These are phyloP conservation scores for Opeltia flavorubescens DNA, from an alignment of 495 filamentous ascomycete species.

Conservation along the genomic window DNA sequence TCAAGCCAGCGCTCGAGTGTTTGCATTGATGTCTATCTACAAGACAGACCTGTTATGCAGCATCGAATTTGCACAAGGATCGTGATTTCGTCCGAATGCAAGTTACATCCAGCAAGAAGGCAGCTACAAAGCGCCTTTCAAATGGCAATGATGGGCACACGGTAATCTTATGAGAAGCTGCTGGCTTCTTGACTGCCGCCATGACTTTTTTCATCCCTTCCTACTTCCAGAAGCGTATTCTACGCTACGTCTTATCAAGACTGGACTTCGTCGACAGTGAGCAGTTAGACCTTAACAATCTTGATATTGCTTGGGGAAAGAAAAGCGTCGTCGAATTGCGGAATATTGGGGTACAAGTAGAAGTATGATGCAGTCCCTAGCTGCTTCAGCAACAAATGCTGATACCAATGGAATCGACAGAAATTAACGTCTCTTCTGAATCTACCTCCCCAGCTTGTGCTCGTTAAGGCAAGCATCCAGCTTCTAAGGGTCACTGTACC, in stretches of 20 bases:
- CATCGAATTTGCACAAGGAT: too few species aligned
- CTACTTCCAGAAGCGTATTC: slow-evolving; percentile 65
- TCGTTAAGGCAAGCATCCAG: slow-evolving; percentile 55
- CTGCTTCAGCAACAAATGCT: background rate
- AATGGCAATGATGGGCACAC: slow-evolving; percentile 1
- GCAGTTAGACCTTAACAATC: slow-evolving; percentile 60
- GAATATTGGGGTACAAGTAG: slow-evolving; percentile 62
- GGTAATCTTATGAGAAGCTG: background rate
- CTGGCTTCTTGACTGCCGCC: background rate
- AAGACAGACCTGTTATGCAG: too few species aligned
- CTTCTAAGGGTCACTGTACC: slow-evolving; percentile 65
- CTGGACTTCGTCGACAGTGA: slow-evolving; percentile 72
- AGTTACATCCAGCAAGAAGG: background rate
- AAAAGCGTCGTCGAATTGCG: slow-evolving; percentile 64
- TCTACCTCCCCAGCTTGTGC: slow-evolving; percentile 52
- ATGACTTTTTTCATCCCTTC: slow-evolving; percentile 54
- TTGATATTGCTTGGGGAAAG: slow-evolving; percentile 65
- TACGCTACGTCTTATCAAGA: slow-evolving; percentile 67
- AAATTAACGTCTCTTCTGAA: slow-evolving; percentile 60
- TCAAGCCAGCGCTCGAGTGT: too few species aligned
- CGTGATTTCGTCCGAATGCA: too few species aligned
- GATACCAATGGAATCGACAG: slow-evolving; percentile 29
- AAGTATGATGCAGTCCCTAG: slow-evolving; percentile 33
- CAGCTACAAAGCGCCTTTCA: background rate
- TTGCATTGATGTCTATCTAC: too few species aligned